phyloP scores from a whole-genome alignment of 1,284 basidiomycete species.

The Phlebopus sp. region DNA sequence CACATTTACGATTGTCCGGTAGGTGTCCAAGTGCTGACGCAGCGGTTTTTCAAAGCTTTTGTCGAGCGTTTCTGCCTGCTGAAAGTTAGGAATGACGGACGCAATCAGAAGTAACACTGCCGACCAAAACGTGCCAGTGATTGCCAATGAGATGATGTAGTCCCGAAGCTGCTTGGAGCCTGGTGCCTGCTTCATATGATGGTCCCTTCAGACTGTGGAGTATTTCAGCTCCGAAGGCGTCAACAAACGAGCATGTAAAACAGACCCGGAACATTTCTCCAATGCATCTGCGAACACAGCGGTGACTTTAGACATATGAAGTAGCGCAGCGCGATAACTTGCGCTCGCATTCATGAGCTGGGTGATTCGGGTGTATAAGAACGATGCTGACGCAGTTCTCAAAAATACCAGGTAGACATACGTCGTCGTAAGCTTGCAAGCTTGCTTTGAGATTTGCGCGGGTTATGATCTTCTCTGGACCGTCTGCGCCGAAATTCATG shows the following conservation, averaged over 20 bases:
- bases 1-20: slow-evolving; percentile 72
- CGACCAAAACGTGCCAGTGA: slow-evolving; percentile 86
- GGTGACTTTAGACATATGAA: slow-evolving; percentile 83
- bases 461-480: slow-evolving; percentile 80
- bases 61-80: slow-evolving; percentile 80
- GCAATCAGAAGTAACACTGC: slow-evolving; percentile 23
- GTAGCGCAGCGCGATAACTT: slow-evolving; percentile 79
- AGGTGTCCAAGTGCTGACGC: slow-evolving; percentile 79
- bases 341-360: slow-evolving; percentile 80
- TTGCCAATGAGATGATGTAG: slow-evolving; percentile 91
- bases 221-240: slow-evolving; percentile 4
- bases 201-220: slow-evolving; percentile 69
- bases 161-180: slow-evolving; percentile 82
- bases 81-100: slow-evolving; percentile 5
- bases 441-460: slow-evolving; percentile 76
- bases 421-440: slow-evolving; percentile 77
- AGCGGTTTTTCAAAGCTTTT: slow-evolving; percentile 90
- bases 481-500: slow-evolving; percentile 67
- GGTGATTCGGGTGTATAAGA: slow-evolving; percentile 21
- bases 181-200: slow-evolving; percentile 71
- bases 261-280: slow-evolving; percentile 78
- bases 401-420: slow-evolving; percentile 35
- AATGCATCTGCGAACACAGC: slow-evolving; percentile 86
- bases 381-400: not conserved
- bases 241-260: slow-evolving; percentile 10